A percentile compares a stretch with the other conserved stretches of the same genome.
Evolutionary conservation across 208 protist species (phyloP).

Genomic region (Leishmania gerbilli): DNA sequence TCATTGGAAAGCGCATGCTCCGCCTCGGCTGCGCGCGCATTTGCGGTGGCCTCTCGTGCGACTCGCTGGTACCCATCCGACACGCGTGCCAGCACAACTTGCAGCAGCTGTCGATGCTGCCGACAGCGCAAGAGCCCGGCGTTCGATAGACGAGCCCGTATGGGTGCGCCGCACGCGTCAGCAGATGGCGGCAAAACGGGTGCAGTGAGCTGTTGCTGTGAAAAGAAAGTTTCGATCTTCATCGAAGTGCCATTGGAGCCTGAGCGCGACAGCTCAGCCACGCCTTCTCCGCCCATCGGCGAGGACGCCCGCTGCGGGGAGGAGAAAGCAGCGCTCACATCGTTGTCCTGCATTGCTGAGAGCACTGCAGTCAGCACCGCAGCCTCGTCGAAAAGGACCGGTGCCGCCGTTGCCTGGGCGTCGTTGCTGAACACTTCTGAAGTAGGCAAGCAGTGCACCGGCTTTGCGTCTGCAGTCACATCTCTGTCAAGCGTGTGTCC

Average conservation of each 20-base stretch:
- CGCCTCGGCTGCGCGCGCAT: constrained; percentile 4
- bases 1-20: constrained; percentile 14
- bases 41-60: constrained; percentile 1
- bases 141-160: neutral
- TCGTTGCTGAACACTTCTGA: neutral
- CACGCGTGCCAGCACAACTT: neutral
- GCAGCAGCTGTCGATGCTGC: constrained; percentile 7
- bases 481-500: too few relatives aligned
- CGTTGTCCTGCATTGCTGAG: neutral
- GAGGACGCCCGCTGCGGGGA: neutral
- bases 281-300: neutral
- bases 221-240: neutral
- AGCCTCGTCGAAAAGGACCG: neutral
- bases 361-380: constrained; percentile 1
- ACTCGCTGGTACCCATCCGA: neutral
- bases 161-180: neutral
- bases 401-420: neutral
- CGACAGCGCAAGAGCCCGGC: neutral
- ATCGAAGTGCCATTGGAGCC: neutral
- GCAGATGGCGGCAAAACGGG: neutral
- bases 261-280: neutral
- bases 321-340: neutral
- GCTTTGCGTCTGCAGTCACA: neutral
- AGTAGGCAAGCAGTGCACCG: neutral
- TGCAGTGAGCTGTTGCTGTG: neutral